A percentile compares a stretch with the other conserved stretches of the same genome.
Conservation (phyloP, 2,329 filamentous ascomycete species). For the Diaporthe vaccinii region DNA sequence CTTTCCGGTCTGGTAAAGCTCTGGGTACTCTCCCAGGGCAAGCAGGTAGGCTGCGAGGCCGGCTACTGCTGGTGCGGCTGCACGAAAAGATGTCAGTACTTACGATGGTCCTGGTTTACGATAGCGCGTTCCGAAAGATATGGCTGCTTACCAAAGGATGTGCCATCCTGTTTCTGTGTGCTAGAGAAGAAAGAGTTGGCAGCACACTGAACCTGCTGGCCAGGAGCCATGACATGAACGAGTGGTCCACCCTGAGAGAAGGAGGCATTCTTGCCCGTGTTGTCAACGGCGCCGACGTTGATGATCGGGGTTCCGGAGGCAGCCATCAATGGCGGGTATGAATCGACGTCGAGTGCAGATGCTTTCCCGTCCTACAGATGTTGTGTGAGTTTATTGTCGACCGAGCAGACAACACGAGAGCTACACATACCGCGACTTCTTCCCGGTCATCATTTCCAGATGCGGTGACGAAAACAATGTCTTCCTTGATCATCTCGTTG, state of each 20-base stretch:
- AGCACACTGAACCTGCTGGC: constrained; percentile 10
- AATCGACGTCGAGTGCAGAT: not conserved
- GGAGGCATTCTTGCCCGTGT: constrained; percentile 16
- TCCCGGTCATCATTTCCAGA: constrained; percentile 25
- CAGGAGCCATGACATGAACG: constrained; percentile 25
- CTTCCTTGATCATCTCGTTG: constrained; percentile 14
- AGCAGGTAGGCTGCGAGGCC: constrained; percentile 29
- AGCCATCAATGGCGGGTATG: constrained; percentile 13
- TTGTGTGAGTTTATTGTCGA: not conserved
- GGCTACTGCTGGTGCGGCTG: constrained; percentile 18
- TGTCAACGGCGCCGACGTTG: constrained; percentile 27
- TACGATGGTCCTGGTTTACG: not conserved
- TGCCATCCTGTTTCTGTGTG: constrained; percentile 27
- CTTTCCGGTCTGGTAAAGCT: constrained; percentile 23
- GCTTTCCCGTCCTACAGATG: not conserved
- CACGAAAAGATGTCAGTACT: not conserved
- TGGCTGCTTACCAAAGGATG: constrained; percentile 25
- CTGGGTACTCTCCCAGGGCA: constrained; percentile 22
- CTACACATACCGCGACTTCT: not conserved
- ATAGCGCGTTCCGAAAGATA: too few species aligned
- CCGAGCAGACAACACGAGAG: not conserved
- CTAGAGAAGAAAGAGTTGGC: not conserved
- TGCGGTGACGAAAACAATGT: not conserved
- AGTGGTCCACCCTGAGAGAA: constrained; percentile 23
- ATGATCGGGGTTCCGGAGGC: constrained; percentile 1